These are phyloP conservation scores for Penicillium alfredii DNA, from an alignment of 495 filamentous ascomycete species.

Conservation along the genomic window DNA sequence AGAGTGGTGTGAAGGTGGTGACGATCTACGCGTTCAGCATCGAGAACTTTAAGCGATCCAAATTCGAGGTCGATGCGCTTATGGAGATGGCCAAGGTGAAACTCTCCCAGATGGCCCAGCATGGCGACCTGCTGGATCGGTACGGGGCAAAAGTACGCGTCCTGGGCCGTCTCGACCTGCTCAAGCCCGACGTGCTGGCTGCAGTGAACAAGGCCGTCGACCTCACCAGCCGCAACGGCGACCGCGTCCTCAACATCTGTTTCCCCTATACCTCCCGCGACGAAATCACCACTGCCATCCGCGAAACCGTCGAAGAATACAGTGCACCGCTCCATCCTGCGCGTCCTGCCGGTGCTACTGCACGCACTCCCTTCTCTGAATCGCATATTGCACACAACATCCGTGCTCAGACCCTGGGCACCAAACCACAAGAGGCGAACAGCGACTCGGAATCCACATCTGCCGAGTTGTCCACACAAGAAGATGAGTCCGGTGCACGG, in stretches of 20 bases:
- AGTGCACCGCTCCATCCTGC: slow-evolving; percentile 54
- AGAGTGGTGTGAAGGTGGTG: slow-evolving; percentile 86
- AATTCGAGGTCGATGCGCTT: slow-evolving; percentile 91
- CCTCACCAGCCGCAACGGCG: slow-evolving; percentile 75
- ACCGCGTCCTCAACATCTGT: slow-evolving; percentile 87
- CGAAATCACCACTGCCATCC: slow-evolving; percentile 91
- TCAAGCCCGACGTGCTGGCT: slow-evolving; percentile 80
- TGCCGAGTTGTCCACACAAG: slow-evolving; percentile 26
- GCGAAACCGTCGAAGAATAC: slow-evolving; percentile 77
- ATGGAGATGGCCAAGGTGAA: slow-evolving; percentile 98
- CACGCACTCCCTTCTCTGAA: slow-evolving; percentile 73
- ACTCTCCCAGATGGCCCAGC: slow-evolving; percentile 80
- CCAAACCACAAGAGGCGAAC: slow-evolving; percentile 31
- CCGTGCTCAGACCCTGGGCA: slow-evolving; percentile 47
- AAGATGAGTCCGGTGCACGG: slow-evolving; percentile 26
- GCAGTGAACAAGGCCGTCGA: slow-evolving; percentile 77
- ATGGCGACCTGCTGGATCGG: slow-evolving; percentile 86
- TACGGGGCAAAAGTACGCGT: slow-evolving; percentile 86
- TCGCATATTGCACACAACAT: slow-evolving; percentile 81
- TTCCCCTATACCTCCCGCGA: slow-evolving; percentile 95
- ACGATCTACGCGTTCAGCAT: slow-evolving; percentile 98
- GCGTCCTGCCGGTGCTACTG: slow-evolving; percentile 16
- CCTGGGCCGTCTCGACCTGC: slow-evolving; percentile 71
- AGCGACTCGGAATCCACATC: slow-evolving; percentile 36
- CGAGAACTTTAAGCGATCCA: slow-evolving; percentile 98